A percentile compares a stretch with the other conserved stretches of the same genome.
Evolutionary conservation across 306 rosid species (phyloP).

Genomic region (Luffa aegyptiaca): DNA sequence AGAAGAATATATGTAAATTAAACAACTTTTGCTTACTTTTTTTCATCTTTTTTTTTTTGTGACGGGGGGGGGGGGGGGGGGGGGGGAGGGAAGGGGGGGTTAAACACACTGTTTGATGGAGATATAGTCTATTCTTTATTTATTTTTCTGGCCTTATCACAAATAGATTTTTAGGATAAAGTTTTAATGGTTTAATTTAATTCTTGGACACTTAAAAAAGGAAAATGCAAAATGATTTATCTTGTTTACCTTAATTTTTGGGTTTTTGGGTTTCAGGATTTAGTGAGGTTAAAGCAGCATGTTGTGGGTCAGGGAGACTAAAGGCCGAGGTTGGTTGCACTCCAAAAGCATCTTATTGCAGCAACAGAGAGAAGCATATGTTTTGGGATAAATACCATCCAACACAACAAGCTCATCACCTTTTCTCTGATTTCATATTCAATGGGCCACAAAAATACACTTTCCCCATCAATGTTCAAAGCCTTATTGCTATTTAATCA

Average conservation of each 20-base stretch:
- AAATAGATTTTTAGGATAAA: too few relatives aligned
- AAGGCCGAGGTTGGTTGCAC: constrained; percentile 36
- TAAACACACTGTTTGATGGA: too few relatives aligned
- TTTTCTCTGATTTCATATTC: constrained; percentile 33
- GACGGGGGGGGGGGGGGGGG: too few relatives aligned
- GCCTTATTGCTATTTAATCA: constrained; percentile 31
- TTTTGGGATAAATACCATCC: constrained; percentile 80
- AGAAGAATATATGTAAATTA: too few relatives aligned
- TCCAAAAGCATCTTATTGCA: constrained; percentile 31
- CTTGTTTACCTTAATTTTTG: background rate
- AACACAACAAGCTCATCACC: constrained; percentile 44
- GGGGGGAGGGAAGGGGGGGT: too few relatives aligned
- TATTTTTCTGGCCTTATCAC: too few relatives aligned
- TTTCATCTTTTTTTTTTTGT: too few relatives aligned
- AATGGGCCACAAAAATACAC: constrained; percentile 40
- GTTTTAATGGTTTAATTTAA: too few relatives aligned
- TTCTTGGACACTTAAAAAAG: too few relatives aligned
- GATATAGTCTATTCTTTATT: too few relatives aligned
- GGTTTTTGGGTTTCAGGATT: constrained; percentile 35
- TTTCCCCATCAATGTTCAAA: constrained; percentile 43
- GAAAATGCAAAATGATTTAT: background rate
- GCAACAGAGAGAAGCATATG: constrained; percentile 54
- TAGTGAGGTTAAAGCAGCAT: constrained; percentile 51
- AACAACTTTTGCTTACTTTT: too few relatives aligned
- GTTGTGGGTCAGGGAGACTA: constrained; percentile 65